Evolutionary conservation across 2,329 filamentous ascomycete species (phyloP), one percentile per base, ranked within the genome.

Genomic region (Botrytis aclada): DNA sequence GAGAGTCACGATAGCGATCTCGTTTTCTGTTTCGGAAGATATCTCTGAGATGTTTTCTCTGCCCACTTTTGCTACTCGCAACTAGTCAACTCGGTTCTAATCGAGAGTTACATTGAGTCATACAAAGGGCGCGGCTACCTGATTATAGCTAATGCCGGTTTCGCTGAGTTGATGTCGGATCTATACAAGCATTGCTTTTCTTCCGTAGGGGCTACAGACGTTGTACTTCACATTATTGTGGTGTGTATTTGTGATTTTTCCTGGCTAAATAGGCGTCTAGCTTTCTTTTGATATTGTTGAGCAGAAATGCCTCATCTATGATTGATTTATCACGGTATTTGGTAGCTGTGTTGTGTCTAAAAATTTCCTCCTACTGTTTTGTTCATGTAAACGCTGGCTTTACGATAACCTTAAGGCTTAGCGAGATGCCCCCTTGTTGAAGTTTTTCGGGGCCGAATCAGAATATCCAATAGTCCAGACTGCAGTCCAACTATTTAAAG

Each of bases 271-370:
- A 51, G 25, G 25, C 25, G 12, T 6, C 25, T 51, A 51, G 12
- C 25, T 6, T n/a, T n/a, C 12, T 7, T n/a, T 16, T 6, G 3
- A n/a, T 6, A 5, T 51, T 51, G 3, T 6, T 51, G 25, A 2
- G n/a, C 3, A n/a, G 25, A n/a, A n/a, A 14, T 7, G 3, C 1
- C 16, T n/a, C 2, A 51, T n/a, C 6, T 3, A 12, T 16, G 2
- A n/a, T n/a, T 51, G 25, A 3, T 51, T n/a, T n/a, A 51, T 51
- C 47, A 1, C 25, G 10, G 25, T n/a, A 29, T 29, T 29, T 29
- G 3, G n/a, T 29, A 29, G 7, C 1, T n/a, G 12, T 14, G 14
- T 54, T 29, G 14, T 54, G n/a, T 18, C 29, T 54, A 29, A 29
- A 8, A 29, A 29, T 1, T 54, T 29, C 12, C 25, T n/a, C 14